These are phyloP conservation scores for Jatropha multifida DNA, from an alignment of 441 rosid species.

Conservation along the genomic window DNA sequence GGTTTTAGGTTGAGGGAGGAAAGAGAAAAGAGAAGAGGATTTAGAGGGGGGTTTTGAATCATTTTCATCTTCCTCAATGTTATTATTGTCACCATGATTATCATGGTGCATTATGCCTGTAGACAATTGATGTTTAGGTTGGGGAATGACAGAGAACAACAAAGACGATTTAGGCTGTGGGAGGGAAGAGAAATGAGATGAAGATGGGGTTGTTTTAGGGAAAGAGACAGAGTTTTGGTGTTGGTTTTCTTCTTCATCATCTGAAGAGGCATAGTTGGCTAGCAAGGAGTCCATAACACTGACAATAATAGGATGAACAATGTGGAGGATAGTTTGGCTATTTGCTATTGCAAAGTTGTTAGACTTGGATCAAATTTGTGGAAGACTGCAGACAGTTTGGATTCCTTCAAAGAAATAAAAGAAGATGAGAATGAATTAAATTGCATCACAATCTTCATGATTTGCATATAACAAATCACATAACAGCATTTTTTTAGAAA, in stretches of 20 bases:
- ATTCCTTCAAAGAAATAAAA: background rate
- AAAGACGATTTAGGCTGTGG: slow-evolving; percentile 27
- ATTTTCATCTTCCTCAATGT: slow-evolving; percentile 14
- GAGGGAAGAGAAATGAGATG: slow-evolving; percentile 23
- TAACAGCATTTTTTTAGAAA: background rate
- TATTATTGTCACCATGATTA: background rate
- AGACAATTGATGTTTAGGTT: slow-evolving; percentile 17
- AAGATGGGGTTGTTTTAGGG: slow-evolving; percentile 15
- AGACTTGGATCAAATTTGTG: background rate
- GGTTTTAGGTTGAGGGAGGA: slow-evolving; percentile 64
- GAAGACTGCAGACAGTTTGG: background rate
- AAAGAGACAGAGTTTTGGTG: slow-evolving; percentile 19
- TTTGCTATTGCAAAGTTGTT: background rate
- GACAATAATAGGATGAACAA: background rate
- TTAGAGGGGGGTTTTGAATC: slow-evolving; percentile 20
- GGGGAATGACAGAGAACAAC: slow-evolving; percentile 35
- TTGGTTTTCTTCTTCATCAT: slow-evolving; percentile 55
- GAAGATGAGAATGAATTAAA: background rate
- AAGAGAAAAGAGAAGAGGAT: slow-evolving; percentile 41
- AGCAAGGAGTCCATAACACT: slow-evolving; percentile 65
- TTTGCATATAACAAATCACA: background rate
- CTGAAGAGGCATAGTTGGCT: slow-evolving; percentile 82
- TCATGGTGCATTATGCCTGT: slow-evolving; percentile 5
- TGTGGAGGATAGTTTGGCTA: background rate
- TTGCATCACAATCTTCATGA: background rate